phyloP scores from a whole-genome alignment of 805 yeast genomes.

The Saccharomyces paradoxus region DNA sequence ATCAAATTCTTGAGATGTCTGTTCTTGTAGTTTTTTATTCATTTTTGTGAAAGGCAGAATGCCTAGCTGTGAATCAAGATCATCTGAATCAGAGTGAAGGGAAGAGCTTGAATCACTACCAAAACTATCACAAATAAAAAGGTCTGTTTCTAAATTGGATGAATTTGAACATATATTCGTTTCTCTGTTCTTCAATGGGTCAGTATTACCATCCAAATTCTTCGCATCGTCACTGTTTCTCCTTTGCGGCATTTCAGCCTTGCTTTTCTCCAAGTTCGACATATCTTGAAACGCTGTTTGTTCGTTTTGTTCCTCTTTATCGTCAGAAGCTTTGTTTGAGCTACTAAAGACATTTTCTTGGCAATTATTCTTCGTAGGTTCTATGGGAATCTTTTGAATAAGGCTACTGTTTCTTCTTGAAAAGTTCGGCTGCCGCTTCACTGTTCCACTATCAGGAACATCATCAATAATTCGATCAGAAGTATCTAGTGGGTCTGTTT shows the following conservation, averaged over 20 bases:
- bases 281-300: background rate
- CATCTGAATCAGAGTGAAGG: slow-evolving; percentile 23
- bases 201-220: background rate
- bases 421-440: background rate
- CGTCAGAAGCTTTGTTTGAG: background rate
- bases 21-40: slow-evolving; percentile 20
- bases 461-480: background rate
- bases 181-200: background rate
- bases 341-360: background rate
- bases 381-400: background rate
- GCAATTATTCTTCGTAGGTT: background rate
- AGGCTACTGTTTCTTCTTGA: background rate
- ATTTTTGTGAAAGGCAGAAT: slow-evolving; percentile 24
- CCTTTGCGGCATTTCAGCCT: background rate
- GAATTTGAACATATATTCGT: background rate
- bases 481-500: slow-evolving; percentile 9
- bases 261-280: background rate
- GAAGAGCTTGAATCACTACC: slow-evolving; percentile 2
- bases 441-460: background rate
- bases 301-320: background rate
- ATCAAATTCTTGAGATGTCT: slow-evolving; percentile 14
- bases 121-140: background rate
- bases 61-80: slow-evolving; percentile 21
- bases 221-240: background rate
- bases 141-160: background rate